Evolutionary conservation across 306 rosid species (phyloP).

Genomic region (Casuarina equisetifolia): DNA sequence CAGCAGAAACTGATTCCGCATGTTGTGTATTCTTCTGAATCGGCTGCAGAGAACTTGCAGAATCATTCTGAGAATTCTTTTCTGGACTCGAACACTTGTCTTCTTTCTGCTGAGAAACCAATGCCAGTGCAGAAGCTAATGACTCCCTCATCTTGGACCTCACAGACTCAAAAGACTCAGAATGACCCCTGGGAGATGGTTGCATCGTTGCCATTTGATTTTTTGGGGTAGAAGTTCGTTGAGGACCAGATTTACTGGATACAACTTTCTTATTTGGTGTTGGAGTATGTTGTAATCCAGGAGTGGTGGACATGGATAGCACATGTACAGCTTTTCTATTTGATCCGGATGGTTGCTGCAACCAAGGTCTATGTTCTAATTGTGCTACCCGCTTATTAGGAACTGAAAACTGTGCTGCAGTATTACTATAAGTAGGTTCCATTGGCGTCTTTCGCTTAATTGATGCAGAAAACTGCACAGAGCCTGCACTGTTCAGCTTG

Average conservation of each 20-base stretch:
- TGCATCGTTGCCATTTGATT: slow-evolving; percentile 46
- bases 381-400: slow-evolving; percentile 57
- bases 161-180: slow-evolving; percentile 73
- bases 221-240: slow-evolving; percentile 52
- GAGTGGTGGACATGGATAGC: slow-evolving; percentile 40
- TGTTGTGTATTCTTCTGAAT: slow-evolving; percentile 36
- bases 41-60: slow-evolving; percentile 27
- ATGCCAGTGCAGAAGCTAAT: slow-evolving; percentile 67
- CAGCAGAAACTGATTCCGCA: slow-evolving; percentile 30
- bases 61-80: slow-evolving; percentile 35
- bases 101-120: slow-evolving; percentile 58
- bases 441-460: slow-evolving; percentile 67
- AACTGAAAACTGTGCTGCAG: slow-evolving; percentile 23
- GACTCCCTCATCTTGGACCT: slow-evolving; percentile 99
- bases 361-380: slow-evolving; percentile 71
- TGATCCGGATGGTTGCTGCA: slow-evolving; percentile 54
- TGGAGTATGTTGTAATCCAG: slow-evolving; percentile 36
- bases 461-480: slow-evolving; percentile 40
- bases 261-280: slow-evolving; percentile 57
- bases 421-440: slow-evolving; percentile 41
- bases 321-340: slow-evolving; percentile 41
- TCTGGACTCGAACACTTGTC: slow-evolving; percentile 29
- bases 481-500: slow-evolving; percentile 29
- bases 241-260: slow-evolving; percentile 54
- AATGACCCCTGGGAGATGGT: slow-evolving; percentile 53